Percentiles rank a stretch among this genome's conserved stretches.
phyloP scores from a whole-genome alignment of 169 alveolate genomes.

The Neospora caninum region DNA sequence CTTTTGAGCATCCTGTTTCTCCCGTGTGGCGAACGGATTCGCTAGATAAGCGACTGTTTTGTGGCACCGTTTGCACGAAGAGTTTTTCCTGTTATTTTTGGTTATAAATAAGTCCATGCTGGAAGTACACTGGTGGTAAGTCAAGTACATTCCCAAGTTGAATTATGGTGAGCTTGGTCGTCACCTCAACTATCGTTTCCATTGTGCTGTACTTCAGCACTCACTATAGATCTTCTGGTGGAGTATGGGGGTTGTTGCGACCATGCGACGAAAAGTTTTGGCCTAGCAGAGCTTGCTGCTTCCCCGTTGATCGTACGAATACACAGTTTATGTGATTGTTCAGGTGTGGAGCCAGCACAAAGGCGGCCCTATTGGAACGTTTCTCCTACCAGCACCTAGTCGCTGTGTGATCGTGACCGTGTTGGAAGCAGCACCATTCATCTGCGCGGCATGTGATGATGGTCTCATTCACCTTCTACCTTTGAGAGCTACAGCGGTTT shows the following conservation, averaged over 20 bases:
- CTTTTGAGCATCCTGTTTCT: no score
- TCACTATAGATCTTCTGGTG: background rate
- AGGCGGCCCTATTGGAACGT: background rate
- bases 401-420: background rate
- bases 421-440: background rate
- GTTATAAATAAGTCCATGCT: no score
- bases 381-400: background rate
- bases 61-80: no score
- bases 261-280: no score
- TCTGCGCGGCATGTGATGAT: conserved; percentile 10
- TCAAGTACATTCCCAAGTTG: background rate
- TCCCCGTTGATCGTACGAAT: no score
- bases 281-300: no score
- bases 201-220: background rate
- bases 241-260: no score
- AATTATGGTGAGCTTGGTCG: no score
- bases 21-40: no score
- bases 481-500: background rate
- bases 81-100: background rate
- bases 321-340: background rate
- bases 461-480: background rate
- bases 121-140: no score
- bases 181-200: background rate
- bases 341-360: background rate
- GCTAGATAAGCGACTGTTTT: no score